These are phyloP conservation scores for Saksenaea vasiformis DNA, from an alignment of 371 early-diverging fungal species.

Conservation along the genomic window DNA sequence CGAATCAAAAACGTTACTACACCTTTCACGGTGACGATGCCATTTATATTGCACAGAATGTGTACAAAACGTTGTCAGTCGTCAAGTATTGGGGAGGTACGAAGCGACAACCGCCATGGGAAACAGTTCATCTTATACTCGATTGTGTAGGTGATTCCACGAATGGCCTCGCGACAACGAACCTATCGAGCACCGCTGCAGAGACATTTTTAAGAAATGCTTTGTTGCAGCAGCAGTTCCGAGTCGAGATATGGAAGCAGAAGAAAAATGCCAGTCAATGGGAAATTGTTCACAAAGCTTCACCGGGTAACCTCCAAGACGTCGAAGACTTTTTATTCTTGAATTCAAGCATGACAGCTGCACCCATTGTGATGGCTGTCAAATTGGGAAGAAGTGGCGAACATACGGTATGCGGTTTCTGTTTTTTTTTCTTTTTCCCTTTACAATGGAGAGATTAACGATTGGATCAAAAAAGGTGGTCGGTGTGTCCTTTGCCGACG, in stretches of 20 bases:
- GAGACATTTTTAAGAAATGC: constrained; percentile 81
- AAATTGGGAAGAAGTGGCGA: constrained; percentile 57
- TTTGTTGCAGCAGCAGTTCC: constrained; percentile 70
- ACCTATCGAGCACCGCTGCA: constrained; percentile 72
- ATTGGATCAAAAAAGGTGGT: constrained; percentile 59
- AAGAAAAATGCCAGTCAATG: constrained; percentile 46
- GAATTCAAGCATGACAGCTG: constrained; percentile 64
- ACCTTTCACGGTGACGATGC: constrained; percentile 92
- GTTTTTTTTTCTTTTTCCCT: constrained; percentile 9
- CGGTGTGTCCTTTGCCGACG: constrained; percentile 89
- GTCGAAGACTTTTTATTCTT: constrained; percentile 89
- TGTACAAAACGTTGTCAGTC: constrained; percentile 90
- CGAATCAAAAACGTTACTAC: constrained; percentile 54
- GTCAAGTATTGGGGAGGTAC: constrained; percentile 86
- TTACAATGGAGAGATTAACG: background rate
- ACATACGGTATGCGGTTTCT: constrained; percentile 45
- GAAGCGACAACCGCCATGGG: background rate
- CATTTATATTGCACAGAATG: constrained; percentile 72
- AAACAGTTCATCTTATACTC: background rate
- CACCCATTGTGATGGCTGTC: constrained; percentile 85
- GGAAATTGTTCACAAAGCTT: constrained; percentile 67
- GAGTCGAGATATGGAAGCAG: constrained; percentile 87
- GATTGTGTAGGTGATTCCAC: constrained; percentile 41
- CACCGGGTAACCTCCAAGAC: constrained; percentile 91
- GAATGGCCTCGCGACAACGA: constrained; percentile 75